Percentiles rank a stretch among this genome's conserved stretches.
Evolutionary conservation across 192 early-diverging fungal species (phyloP).

Genomic region (Oehlia diaphana): DNA sequence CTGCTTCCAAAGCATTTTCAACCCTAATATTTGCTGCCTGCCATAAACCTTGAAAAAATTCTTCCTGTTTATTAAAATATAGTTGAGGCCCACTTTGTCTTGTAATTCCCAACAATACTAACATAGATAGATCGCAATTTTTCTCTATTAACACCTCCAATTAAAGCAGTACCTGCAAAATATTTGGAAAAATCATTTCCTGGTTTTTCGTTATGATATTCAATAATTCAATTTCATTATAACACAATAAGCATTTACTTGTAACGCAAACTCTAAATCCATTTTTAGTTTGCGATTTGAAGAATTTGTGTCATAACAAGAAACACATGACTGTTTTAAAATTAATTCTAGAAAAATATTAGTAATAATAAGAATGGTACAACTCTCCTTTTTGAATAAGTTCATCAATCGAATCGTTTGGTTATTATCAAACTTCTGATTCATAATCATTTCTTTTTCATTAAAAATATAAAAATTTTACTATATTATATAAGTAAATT

Average conservation of each 20-base stretch:
- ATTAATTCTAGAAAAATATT: constrained; percentile 1
- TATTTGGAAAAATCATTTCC: not conserved
- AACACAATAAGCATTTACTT: not conserved
- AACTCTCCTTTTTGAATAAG: not conserved
- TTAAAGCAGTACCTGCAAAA: not conserved
- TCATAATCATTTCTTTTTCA: not conserved
- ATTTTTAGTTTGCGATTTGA: not conserved
- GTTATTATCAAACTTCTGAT: not conserved
- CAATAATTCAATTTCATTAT: not conserved
- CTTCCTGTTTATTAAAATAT: constrained; percentile 11
- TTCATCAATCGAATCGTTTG: not conserved
- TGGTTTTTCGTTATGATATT: constrained; percentile 7
- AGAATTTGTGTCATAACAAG: not conserved
- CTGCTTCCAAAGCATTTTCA: not conserved
- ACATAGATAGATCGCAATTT: not conserved
- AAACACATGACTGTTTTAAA: not conserved
- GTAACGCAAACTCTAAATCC: not conserved
- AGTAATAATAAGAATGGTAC: not conserved
- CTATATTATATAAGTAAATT: not conserved
- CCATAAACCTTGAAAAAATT: constrained; percentile 6
- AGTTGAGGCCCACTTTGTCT: not conserved
- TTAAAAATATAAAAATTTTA: constrained; percentile 11
- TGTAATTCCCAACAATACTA: constrained; percentile 4
- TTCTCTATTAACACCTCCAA: not conserved
- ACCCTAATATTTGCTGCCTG: not conserved